A percentile compares a stretch with the other conserved stretches of the same genome.
Evolutionary conservation across 2,329 filamentous ascomycete species (phyloP).

Genomic region (Monosporascus cannonballus): DNA sequence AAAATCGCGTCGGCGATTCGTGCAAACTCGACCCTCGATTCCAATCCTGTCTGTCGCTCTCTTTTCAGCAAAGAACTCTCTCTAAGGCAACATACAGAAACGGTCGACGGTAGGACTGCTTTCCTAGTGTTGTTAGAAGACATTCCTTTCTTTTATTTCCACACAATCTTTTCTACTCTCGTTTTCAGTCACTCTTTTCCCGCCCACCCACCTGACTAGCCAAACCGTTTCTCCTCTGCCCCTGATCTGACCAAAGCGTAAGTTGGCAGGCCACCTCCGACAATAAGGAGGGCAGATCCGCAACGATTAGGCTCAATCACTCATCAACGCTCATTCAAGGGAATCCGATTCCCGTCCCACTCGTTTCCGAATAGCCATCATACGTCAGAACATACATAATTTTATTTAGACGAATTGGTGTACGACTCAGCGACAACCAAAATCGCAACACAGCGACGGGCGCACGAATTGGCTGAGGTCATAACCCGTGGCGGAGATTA

Average conservation of each 20-base stretch:
- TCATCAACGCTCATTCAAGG: not conserved
- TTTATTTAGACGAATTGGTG: not conserved
- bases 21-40: not conserved
- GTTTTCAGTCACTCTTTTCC: slow-evolving; percentile 17
- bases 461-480: not conserved
- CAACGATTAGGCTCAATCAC: slow-evolving; percentile 12
- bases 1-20: not conserved
- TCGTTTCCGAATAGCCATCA: slow-evolving; percentile 17
- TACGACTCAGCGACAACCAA: not conserved
- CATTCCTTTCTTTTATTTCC: slow-evolving; percentile 8
- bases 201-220: not conserved
- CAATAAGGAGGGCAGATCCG: slow-evolving; percentile 14
- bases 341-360: slow-evolving; percentile 12
- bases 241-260: slow-evolving; percentile 25
- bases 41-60: not conserved
- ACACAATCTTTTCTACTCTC: not conserved
- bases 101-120: not conserved
- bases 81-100: not conserved
- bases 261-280: slow-evolving; percentile 19
- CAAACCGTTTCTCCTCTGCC: slow-evolving; percentile 10
- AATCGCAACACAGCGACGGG: not conserved
- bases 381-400: not conserved
- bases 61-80: not conserved
- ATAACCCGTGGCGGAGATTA: not conserved
- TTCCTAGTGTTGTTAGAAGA: slow-evolving; percentile 4